These are phyloP conservation scores for Echeveria elegans DNA, from an alignment of 164 flowering plant species.

Conservation along the genomic window DNA sequence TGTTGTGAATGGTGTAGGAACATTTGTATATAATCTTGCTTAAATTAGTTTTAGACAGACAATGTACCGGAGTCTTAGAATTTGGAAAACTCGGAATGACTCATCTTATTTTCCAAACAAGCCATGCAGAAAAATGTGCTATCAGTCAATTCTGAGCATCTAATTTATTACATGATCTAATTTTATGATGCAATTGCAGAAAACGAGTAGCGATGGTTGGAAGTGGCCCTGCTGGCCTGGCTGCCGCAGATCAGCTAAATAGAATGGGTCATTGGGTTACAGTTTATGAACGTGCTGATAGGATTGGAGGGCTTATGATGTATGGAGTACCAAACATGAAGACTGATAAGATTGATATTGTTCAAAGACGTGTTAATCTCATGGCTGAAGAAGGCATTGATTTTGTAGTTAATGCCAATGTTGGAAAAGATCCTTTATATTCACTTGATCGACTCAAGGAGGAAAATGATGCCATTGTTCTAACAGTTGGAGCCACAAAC, in stretches of 20 bases:
- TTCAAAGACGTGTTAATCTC: slow-evolving; percentile 86
- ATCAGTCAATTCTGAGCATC: neutral
- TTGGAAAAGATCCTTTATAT: slow-evolving; percentile 67
- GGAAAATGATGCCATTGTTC: slow-evolving; percentile 73
- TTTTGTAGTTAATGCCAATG: slow-evolving; percentile 81
- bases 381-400: slow-evolving; percentile 88
- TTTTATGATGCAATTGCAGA: slow-evolving; percentile 34
- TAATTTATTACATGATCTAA: neutral
- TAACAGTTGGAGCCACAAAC: slow-evolving; percentile 93
- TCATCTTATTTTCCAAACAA: neutral
- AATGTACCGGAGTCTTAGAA: no score
- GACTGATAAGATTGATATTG: slow-evolving; percentile 78
- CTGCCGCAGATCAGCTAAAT: slow-evolving; percentile 97
- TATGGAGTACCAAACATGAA: slow-evolving; percentile 99
- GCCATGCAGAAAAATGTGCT: neutral
- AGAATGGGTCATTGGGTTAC: slow-evolving; percentile 91
- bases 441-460: slow-evolving; percentile 61
- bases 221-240: slow-evolving; percentile 97
- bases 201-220: slow-evolving; percentile 84
- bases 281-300: slow-evolving; percentile 90
- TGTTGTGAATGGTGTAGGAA: no score
- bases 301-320: slow-evolving; percentile 99
- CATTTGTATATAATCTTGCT: no score
- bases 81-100: no score
- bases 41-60: no score